Evolutionary conservation across 345 rosid genomes (phyloP).

Genomic region (Hypericum androsaemum): DNA sequence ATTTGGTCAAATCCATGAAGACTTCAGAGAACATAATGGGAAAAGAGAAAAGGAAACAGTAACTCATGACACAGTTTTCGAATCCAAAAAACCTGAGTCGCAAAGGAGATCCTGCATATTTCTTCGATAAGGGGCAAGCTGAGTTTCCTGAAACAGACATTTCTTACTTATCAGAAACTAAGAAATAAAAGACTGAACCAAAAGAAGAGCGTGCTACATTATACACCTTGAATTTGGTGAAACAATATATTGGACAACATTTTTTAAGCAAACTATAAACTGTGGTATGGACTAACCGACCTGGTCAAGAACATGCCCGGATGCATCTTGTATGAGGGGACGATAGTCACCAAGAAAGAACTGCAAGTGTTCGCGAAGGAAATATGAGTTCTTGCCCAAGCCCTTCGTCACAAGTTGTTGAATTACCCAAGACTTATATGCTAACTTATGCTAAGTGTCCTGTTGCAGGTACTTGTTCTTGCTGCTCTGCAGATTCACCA

Average conservation of each 20-base stretch:
- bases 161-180: slow-evolving; percentile 4
- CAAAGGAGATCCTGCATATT: slow-evolving; percentile 98
- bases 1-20: slow-evolving; percentile 18
- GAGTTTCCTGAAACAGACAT: slow-evolving; percentile 72
- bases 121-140: slow-evolving; percentile 72
- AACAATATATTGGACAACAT: too few relatives aligned
- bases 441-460: too few relatives aligned
- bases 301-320: slow-evolving; percentile 90
- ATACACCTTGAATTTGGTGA: too few relatives aligned
- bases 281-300: slow-evolving; percentile 26
- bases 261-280: too few relatives aligned
- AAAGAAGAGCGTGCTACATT: too few relatives aligned
- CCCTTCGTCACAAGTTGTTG: too few relatives aligned
- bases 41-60: slow-evolving; percentile 6
- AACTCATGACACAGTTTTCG: slow-evolving; percentile 8
- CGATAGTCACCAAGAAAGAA: slow-evolving; percentile 98
- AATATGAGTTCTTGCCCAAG: too few relatives aligned
- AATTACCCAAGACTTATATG: too few relatives aligned
- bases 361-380: slow-evolving; percentile 23
- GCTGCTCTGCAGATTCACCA: too few relatives aligned
- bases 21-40: slow-evolving; percentile 12
- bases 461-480: too few relatives aligned
- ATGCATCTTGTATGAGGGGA: slow-evolving; percentile 71
- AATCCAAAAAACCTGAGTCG: slow-evolving; percentile 62
- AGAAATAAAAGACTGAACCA: background rate